Conservation (phyloP, 2,329 filamentous ascomycete species). For the Ceratocystis papillata region DNA sequence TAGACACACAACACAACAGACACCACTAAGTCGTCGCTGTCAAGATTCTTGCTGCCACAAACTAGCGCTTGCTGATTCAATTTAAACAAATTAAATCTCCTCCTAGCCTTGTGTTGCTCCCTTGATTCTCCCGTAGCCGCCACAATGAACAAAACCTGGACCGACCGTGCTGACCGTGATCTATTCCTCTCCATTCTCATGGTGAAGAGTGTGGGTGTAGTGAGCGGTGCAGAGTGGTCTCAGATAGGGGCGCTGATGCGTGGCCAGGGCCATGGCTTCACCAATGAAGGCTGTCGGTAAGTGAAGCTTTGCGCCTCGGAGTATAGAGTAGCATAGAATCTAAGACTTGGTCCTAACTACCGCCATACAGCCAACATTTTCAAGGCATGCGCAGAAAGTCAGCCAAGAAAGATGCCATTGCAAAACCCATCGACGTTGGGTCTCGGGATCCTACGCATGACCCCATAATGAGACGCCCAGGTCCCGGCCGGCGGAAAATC, state of each 20-base stretch:
- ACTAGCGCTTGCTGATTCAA: neutral
- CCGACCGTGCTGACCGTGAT: conserved; percentile 51
- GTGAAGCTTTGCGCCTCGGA: conserved; percentile 28
- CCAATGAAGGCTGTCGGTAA: conserved; percentile 54
- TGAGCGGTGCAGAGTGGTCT: conserved; percentile 52
- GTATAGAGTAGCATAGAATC: neutral
- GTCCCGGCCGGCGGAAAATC: conserved; percentile 46
- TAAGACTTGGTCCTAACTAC: neutral
- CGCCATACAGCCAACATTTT: conserved; percentile 45
- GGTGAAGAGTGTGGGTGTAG: conserved; percentile 52
- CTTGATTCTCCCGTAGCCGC: neutral
- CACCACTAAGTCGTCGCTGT: neutral
- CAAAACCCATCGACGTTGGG: neutral
- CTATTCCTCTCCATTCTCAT: conserved; percentile 53
- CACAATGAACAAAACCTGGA: conserved; percentile 48
- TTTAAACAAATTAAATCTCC: neutral
- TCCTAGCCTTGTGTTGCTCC: neutral
- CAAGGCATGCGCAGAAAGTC: conserved; percentile 42
- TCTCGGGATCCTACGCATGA: conserved; percentile 42
- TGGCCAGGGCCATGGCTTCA: conserved; percentile 49
- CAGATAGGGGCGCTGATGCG: conserved; percentile 53
- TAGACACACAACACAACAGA: neutral
- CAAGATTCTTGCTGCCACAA: neutral
- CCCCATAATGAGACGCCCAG: conserved; percentile 50
- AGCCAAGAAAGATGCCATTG: conserved; percentile 39